Conservation (phyloP, 1,139 yeast species). For the Diutina neorugosa region DNA sequence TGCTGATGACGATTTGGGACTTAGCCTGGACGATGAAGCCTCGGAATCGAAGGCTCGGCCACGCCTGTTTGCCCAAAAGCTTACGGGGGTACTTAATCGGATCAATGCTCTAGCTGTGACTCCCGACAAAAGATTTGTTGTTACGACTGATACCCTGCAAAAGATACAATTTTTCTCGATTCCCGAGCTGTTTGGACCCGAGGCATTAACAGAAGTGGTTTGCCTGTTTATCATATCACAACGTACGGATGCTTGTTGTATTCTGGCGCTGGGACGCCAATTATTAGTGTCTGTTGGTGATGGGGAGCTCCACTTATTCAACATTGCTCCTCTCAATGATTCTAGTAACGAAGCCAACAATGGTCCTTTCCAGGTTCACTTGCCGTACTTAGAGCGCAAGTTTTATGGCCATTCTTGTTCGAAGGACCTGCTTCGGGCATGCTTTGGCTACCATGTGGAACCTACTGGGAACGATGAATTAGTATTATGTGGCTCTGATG, state of each 20-base stretch:
- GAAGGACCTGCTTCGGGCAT: constrained; percentile 60
- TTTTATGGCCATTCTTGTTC: constrained; percentile 65
- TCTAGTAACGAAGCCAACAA: constrained; percentile 9
- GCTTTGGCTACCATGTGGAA: constrained; percentile 47
- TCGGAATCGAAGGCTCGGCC: background rate
- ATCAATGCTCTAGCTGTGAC: constrained; percentile 59
- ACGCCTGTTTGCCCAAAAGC: constrained; percentile 9
- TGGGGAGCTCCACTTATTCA: constrained; percentile 76
- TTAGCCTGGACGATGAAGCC: constrained; percentile 4
- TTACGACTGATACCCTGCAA: constrained; percentile 53
- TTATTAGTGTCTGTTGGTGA: constrained; percentile 54
- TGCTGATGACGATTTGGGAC: constrained; percentile 15
- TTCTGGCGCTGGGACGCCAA: constrained; percentile 31
- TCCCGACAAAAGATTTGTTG: constrained; percentile 47
- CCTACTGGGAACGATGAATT: constrained; percentile 46
- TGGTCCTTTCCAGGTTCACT: background rate
- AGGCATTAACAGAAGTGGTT: constrained; percentile 22
- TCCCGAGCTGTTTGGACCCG: constrained; percentile 23
- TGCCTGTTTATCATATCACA: constrained; percentile 25
- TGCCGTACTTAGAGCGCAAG: constrained; percentile 38
- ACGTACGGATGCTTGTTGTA: constrained; percentile 28
- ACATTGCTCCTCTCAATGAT: constrained; percentile 19
- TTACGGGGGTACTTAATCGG: constrained; percentile 24
- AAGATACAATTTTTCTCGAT: constrained; percentile 40
- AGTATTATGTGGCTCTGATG: constrained; percentile 74